phyloP scores from a whole-genome alignment of 2,329 filamentous ascomycete species.

The Cladosporium sp. region DNA sequence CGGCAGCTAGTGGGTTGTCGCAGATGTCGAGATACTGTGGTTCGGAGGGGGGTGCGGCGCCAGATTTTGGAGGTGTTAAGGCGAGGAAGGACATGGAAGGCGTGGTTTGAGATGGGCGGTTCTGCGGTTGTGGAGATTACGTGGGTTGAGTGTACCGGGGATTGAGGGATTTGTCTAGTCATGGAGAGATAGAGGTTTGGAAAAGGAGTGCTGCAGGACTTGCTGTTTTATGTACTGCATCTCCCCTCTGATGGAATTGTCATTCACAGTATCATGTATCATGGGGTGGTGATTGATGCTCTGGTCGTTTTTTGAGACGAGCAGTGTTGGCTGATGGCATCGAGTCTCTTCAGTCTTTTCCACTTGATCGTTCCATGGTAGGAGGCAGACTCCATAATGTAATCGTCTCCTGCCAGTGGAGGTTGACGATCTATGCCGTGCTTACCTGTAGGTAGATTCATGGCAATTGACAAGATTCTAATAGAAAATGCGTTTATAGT shows the following conservation, averaged over 20 bases:
- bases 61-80: background rate
- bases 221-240: background rate
- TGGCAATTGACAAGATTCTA: background rate
- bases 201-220: background rate
- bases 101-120: background rate
- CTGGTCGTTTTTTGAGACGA: background rate
- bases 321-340: background rate
- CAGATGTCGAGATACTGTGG: constrained; percentile 15
- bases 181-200: background rate
- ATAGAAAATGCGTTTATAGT: background rate
- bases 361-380: background rate
- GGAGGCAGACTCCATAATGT: background rate
- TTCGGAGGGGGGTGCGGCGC: constrained; percentile 15
- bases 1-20: constrained; percentile 15
- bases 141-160: background rate
- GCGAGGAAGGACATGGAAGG: background rate
- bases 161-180: background rate
- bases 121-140: background rate
- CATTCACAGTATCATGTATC: background rate
- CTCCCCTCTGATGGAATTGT: background rate
- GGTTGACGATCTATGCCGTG: background rate
- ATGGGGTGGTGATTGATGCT: background rate
- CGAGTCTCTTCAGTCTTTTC: background rate
- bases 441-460: background rate
- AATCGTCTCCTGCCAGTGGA: background rate